These are phyloP conservation scores for Diaporthe longicolla DNA, from an alignment of 2,329 filamentous ascomycete species.

Conservation along the genomic window DNA sequence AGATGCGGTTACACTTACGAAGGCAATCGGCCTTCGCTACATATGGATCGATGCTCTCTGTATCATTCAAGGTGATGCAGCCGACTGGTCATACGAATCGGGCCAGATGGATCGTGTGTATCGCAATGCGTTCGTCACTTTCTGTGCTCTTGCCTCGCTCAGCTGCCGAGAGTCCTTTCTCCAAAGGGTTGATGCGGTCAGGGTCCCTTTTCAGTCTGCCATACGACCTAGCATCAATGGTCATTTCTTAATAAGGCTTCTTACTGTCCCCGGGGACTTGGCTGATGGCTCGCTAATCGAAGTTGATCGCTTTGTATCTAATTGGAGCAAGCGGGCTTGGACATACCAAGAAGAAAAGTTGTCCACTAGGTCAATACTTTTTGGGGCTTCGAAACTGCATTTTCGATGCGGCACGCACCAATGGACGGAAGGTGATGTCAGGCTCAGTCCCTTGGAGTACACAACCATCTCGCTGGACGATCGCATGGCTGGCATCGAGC, in stretches of 20 bases:
- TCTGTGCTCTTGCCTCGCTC: background rate
- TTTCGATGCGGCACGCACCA: background rate
- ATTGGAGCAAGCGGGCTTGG: background rate
- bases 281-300: rapidly evolving
- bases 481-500: background rate
- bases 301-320: background rate
- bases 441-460: background rate
- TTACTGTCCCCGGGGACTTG: background rate
- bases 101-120: background rate
- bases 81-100: conserved; percentile 11
- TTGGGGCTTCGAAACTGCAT: background rate
- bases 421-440: conserved; percentile 2
- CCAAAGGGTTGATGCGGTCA: background rate
- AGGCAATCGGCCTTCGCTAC: background rate
- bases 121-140: background rate
- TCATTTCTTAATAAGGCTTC: background rate
- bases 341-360: background rate
- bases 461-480: background rate
- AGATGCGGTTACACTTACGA: background rate
- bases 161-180: background rate
- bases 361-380: background rate
- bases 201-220: background rate
- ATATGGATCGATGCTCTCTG: conserved; percentile 15
- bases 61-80: background rate
- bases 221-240: background rate